Evolutionary conservation across 2,329 filamentous ascomycete genomes (phyloP), one percentile per base, ranked within the genome.

Genomic region (Mycosphaerella arachidis): DNA sequence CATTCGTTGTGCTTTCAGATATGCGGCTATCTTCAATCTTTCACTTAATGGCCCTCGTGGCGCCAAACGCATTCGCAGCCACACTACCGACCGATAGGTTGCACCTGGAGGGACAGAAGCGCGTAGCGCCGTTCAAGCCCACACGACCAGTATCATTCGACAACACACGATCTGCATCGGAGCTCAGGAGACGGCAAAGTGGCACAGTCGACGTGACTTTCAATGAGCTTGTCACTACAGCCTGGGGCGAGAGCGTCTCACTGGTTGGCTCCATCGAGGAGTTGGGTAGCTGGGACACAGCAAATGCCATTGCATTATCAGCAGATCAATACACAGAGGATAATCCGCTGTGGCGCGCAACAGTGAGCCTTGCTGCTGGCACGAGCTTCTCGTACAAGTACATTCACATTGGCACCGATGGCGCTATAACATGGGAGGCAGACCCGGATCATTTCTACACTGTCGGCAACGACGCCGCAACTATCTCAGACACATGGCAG

Each of bases 191-290:
- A 27, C 40, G 57, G 20, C 57, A 59, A 55, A 50, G 43, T 33
- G 40, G 51, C 18, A 37, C 48, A 43, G 57, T 59, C 20, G 35
- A 48, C 13, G 83, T 91, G 7, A 84, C 84, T 0, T 90, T 91
- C 74, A 77, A 84, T 52, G 84, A 82, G 62, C 68, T 78, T 0
- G 84, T 81, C 20, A 78, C 75, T 0, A 91, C 88, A 0, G 70
- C 69, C 1, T 84, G 72, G 53, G 88, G 88, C 4, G 80, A 91
- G 71, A 85, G 80, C 8, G 79, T 92, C 69, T 88, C 86, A 71
- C 72, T 92, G 12, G 78, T 82, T 0, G 89, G 89, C 18, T 84
- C 81, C 57, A 79, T 81, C 52, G 68, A 78, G 1, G 76, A 81
- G 31, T 81, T 92, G 7, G 88, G 88, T 5, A 70, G 64, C 30